Evolutionary conservation across 2,329 filamentous ascomycete genomes (phyloP).

Genomic region (Alternaria ethzedia): DNA sequence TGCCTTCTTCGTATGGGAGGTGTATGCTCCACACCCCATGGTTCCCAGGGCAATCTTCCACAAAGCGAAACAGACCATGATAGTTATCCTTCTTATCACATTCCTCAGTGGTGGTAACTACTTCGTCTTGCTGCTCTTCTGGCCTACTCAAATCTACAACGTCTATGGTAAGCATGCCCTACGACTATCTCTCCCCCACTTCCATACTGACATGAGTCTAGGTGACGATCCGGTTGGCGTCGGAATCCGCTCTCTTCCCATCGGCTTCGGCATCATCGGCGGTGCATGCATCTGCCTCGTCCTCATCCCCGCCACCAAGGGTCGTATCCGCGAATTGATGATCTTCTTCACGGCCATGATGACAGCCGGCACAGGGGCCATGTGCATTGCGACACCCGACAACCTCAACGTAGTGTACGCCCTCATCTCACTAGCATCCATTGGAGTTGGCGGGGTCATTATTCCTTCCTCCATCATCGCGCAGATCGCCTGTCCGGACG

Average conservation of each 20-base stretch:
- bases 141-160: constrained; percentile 43
- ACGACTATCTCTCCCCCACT: background rate
- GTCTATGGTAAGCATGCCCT: constrained; percentile 34
- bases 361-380: constrained; percentile 67
- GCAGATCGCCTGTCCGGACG: constrained; percentile 72
- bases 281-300: constrained; percentile 66
- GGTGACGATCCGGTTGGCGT: constrained; percentile 66
- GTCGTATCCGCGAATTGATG: constrained; percentile 66
- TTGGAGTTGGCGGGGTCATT: constrained; percentile 72
- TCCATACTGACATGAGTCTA: constrained; percentile 12
- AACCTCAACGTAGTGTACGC: constrained; percentile 64
- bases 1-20: constrained; percentile 59
- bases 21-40: constrained; percentile 53
- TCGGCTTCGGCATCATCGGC: constrained; percentile 67
- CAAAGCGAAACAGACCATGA: constrained; percentile 40
- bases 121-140: constrained; percentile 45
- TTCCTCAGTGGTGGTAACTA: constrained; percentile 45
- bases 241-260: constrained; percentile 69
- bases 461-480: constrained; percentile 72
- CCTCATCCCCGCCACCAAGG: constrained; percentile 63
- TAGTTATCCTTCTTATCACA: constrained; percentile 42
- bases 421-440: constrained; percentile 65
- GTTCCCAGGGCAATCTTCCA: constrained; percentile 46
- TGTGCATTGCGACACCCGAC: constrained; percentile 58
- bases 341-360: constrained; percentile 66